phyloP scores from a whole-genome alignment of 495 filamentous ascomycete species.

The Neurospora terricola region DNA sequence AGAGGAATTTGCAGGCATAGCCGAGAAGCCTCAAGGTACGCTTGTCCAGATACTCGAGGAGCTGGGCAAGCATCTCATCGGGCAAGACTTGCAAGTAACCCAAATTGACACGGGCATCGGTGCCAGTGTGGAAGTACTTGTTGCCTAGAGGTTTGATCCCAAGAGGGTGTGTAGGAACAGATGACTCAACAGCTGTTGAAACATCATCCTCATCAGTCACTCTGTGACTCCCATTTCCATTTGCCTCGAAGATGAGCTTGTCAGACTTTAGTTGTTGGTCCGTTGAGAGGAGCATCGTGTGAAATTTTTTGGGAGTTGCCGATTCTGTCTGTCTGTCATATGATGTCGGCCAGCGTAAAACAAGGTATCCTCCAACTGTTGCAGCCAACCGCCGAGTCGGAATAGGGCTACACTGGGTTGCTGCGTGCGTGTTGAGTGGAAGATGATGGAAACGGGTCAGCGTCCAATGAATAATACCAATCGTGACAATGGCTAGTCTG shows the following conservation, averaged over 20 bases:
- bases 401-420: background rate
- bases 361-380: background rate
- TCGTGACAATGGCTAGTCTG: background rate
- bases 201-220: conserved; percentile 7
- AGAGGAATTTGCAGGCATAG: conserved; percentile 79
- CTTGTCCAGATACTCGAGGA: conserved; percentile 68
- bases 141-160: conserved; percentile 85
- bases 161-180: conserved; percentile 71
- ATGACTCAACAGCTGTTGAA: conserved; percentile 9
- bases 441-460: background rate
- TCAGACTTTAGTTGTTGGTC: conserved; percentile 5
- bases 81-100: conserved; percentile 58
- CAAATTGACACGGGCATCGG: conserved; percentile 53
- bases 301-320: background rate
- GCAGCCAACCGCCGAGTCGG: background rate
- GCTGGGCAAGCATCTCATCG: conserved; percentile 69
- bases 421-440: background rate
- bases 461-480: background rate
- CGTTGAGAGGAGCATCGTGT: conserved; percentile 16
- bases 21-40: conserved; percentile 54
- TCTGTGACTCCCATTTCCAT: conserved; percentile 10
- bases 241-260: conserved; percentile 3
- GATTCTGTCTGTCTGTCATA: background rate
- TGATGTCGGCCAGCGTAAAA: background rate
- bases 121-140: conserved; percentile 52